phyloP scores from a whole-genome alignment of 495 filamentous ascomycete genomes.

The Aspergillus homomorphus region DNA sequence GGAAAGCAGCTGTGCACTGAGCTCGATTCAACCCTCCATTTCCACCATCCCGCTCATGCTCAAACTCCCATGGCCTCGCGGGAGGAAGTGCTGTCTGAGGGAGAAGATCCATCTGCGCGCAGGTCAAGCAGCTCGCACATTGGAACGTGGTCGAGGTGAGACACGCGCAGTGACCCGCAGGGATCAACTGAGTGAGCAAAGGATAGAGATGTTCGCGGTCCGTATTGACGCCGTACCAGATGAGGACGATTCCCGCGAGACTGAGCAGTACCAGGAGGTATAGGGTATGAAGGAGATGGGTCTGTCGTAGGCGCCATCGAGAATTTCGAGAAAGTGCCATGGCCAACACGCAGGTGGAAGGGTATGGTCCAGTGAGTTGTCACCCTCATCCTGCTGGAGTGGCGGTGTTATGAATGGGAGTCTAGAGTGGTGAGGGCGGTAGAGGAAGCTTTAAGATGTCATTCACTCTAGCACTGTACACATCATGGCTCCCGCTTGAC shows the following conservation, averaged over 20 bases:
- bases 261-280: slow-evolving; percentile 21
- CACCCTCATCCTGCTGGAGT: slow-evolving; percentile 16
- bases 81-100: slow-evolving; percentile 16
- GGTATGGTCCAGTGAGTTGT: neutral
- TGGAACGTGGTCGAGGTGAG: slow-evolving; percentile 41
- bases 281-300: slow-evolving; percentile 23
- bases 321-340: slow-evolving; percentile 27
- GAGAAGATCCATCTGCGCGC: slow-evolving; percentile 20
- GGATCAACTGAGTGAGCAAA: slow-evolving; percentile 38
- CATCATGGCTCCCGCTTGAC: neutral
- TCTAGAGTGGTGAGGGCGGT: too few species aligned
- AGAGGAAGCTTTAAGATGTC: neutral
- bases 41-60: slow-evolving; percentile 32
- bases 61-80: slow-evolving; percentile 32
- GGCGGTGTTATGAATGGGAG: neutral
- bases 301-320: slow-evolving; percentile 25
- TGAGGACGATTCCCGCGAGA: slow-evolving; percentile 20
- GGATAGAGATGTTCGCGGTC: slow-evolving; percentile 39
- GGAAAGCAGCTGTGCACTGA: slow-evolving; percentile 46
- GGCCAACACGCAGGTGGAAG: slow-evolving; percentile 8
- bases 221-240: slow-evolving; percentile 43
- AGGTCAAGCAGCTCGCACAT: slow-evolving; percentile 39
- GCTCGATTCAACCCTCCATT: slow-evolving; percentile 33
- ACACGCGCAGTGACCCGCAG: slow-evolving; percentile 42
- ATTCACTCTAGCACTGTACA: neutral